These are phyloP conservation scores for Westerdykella sp. DNA, from an alignment of 2,329 filamentous ascomycete genomes.

Conservation along the genomic window DNA sequence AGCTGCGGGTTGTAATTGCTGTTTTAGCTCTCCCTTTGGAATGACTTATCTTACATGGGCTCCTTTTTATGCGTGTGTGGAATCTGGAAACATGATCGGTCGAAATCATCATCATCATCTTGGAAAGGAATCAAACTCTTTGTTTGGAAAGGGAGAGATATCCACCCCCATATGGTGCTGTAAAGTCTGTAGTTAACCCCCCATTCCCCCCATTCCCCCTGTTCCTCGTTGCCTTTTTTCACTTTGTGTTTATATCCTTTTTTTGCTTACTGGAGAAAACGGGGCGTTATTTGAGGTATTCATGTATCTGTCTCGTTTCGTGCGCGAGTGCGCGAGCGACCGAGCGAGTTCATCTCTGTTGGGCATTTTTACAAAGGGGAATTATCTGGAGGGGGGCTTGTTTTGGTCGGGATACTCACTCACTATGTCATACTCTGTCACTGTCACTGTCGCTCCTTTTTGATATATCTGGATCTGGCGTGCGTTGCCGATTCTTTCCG, in stretches of 20 bases:
- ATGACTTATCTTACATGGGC: neutral
- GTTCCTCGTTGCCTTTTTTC: neutral
- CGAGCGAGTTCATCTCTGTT: too few relatives aligned
- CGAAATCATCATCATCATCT: neutral
- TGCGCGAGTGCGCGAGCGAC: too few relatives aligned
- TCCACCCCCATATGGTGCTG: too few relatives aligned
- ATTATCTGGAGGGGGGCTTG: too few relatives aligned
- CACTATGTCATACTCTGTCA: too few relatives aligned
- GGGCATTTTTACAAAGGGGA: too few relatives aligned
- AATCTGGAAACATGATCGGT: neutral
- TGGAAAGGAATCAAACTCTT: neutral
- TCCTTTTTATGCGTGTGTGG: neutral
- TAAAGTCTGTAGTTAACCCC: neutral
- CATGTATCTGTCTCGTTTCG: too few relatives aligned
- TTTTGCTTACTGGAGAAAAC: neutral
- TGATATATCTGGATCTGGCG: too few relatives aligned
- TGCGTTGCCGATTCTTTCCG: too few relatives aligned
- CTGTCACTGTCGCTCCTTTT: too few relatives aligned
- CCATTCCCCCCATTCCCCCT: too few relatives aligned
- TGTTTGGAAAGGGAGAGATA: neutral
- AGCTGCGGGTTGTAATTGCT: neutral
- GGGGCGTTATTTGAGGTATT: neutral
- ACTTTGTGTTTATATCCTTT: neutral
- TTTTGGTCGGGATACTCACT: too few relatives aligned
- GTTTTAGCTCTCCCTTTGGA: neutral